Base-by-base conservation (phyloP, 257 asterid genomes). In the Echium plantagineum region DNA sequence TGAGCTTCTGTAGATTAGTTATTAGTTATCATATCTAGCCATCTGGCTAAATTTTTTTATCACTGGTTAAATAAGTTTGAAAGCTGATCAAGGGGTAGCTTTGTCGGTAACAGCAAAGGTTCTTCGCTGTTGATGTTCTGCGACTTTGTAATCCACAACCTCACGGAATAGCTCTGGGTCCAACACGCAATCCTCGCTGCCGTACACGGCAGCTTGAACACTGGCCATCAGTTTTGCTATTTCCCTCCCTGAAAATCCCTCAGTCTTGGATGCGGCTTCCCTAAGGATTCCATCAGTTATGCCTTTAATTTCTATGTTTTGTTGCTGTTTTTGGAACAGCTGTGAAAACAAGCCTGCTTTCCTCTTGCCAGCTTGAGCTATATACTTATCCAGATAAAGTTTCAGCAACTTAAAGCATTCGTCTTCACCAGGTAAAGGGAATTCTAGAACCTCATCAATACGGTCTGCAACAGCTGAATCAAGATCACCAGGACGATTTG, bases 381-480 rank as follows among this genome's bases (percentile, higher is more conserved):
- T 85, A 70, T 91, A 91, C 83, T 80, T 91, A 52, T 85, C 84
- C 59, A 88, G 78, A 61, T 91, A 91, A 26, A 91, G 85, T 63
- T 78, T 80, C 22, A 91, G 90, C 68, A 85, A 74, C 78, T 85
- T 81, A 75, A 76, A 79, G 31, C 98, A 95, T 65, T 91, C 98
- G 3, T 62, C 90, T 74, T 82, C 87, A 16, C 98, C 96, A 0
- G 98, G 98, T 66, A 91, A 70, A 48, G 96, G 98, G 58, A 88
- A 91, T 69, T 91, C 98, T 0, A 91, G 75, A 67, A 85, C 96
- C 77, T 91, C 98, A 66, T 91, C 96, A 9, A 88, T 91, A 58
- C 98, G 96, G 65, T 91, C 98, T 21, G 94, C 73, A 35, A 91
- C 90, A 22, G 96, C 98, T 66, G 96, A 85, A 67, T 91, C 96